Evolutionary conservation across 139 green algal species (phyloP).

Genomic region (Asterochloris sp.): DNA sequence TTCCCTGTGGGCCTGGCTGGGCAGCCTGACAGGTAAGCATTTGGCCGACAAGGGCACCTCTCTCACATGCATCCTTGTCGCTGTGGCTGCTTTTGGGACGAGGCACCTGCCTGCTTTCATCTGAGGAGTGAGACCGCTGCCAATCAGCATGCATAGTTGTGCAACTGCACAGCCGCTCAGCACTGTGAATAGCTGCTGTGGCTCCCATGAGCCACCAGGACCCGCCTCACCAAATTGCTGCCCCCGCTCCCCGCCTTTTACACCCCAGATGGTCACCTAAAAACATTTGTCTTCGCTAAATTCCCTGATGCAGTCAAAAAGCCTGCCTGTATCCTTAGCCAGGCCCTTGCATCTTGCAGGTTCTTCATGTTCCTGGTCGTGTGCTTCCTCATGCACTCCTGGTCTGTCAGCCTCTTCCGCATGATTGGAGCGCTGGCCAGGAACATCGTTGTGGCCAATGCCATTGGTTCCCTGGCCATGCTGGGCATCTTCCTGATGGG

Average conservation of each 20-base stretch:
- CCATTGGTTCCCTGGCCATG: conserved; percentile 1
- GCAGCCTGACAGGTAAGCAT: conserved; percentile 15
- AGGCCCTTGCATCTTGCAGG: background rate
- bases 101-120: no score
- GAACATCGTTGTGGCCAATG: conserved; percentile 13
- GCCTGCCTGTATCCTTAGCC: background rate
- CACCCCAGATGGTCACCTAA: no score
- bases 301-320: background rate
- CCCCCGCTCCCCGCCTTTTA: no score
- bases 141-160: no score
- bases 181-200: no score
- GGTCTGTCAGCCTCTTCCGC: conserved; percentile 36
- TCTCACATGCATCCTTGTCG: no score
- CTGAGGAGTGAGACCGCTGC: no score
- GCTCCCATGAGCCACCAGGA: no score
- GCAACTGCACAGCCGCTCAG: no score
- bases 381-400: conserved; percentile 21
- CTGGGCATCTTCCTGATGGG: conserved; percentile 23
- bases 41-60: background rate
- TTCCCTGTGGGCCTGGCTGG: conserved; percentile 14
- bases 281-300: no score
- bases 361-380: conserved; percentile 47
- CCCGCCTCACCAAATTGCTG: no score
- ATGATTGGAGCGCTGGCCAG: conserved; percentile 25
- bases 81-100: no score